Evolutionary conservation across 2,329 filamentous ascomycete species (phyloP).

Genomic region (Trichocomaceae sp.): DNA sequence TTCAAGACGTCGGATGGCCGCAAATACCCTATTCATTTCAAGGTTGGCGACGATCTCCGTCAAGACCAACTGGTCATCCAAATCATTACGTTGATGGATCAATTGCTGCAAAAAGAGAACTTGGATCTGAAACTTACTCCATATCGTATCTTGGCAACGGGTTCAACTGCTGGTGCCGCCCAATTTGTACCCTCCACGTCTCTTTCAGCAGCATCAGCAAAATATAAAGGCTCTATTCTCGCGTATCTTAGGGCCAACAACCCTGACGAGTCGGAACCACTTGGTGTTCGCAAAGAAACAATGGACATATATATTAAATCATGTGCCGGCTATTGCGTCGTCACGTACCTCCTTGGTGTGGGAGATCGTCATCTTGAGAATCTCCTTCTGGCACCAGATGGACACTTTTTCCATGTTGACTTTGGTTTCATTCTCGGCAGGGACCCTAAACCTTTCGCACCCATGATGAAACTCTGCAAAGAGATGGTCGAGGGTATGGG

Average conservation of each 20-base stretch:
- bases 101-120: conserved; percentile 90
- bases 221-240: conserved; percentile 71
- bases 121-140: conserved; percentile 90
- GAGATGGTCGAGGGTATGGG: conserved; percentile 99
- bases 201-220: conserved; percentile 73
- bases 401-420: conserved; percentile 95
- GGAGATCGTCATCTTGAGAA: conserved; percentile 96
- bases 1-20: conserved; percentile 74
- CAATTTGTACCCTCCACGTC: conserved; percentile 87
- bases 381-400: conserved; percentile 79
- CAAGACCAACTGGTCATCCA: conserved; percentile 97
- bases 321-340: conserved; percentile 95
- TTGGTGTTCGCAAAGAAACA: conserved; percentile 83
- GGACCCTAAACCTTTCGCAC: conserved; percentile 94
- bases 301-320: conserved; percentile 95
- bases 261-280: conserved; percentile 70
- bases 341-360: conserved; percentile 94
- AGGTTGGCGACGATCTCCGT: conserved; percentile 89
- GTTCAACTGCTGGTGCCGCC: conserved; percentile 78
- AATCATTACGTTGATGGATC: conserved; percentile 97
- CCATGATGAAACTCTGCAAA: conserved; percentile 91
- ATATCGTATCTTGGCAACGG: conserved; percentile 93
- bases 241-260: conserved; percentile 85
- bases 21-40: conserved; percentile 92
- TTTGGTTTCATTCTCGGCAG: conserved; percentile 97